Percentiles rank a stretch among this genome's conserved stretches.
These are phyloP conservation scores for Coemansia asiatica DNA, from an alignment of 192 early-diverging fungal species.

Conservation along the genomic window DNA sequence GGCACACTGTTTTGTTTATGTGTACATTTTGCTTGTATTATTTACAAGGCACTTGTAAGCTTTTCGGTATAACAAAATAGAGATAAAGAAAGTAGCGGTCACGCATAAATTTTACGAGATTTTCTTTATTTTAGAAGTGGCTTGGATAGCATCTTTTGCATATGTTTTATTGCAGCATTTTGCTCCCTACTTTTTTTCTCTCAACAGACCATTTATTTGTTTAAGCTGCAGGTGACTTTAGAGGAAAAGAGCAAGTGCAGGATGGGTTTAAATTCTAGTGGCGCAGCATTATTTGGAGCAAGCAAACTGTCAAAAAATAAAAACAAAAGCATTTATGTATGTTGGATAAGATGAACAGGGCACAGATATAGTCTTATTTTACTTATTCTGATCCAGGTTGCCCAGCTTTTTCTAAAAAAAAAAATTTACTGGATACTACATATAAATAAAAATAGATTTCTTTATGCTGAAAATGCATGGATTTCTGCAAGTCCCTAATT, in stretches of 20 bases:
- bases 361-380: neutral
- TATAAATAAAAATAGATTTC: neutral
- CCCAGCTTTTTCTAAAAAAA: neutral
- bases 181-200: neutral
- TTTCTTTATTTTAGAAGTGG: neutral
- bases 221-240: neutral
- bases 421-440: slow-evolving; percentile 5
- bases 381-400: neutral
- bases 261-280: neutral
- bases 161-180: neutral
- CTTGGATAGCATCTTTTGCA: neutral
- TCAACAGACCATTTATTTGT: neutral
- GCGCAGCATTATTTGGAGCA: neutral
- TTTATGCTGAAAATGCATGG: neutral
- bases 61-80: neutral
- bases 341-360: neutral
- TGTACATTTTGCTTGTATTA: neutral
- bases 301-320: neutral
- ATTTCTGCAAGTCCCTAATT: neutral
- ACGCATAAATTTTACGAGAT: neutral
- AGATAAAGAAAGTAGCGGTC: neutral
- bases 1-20: neutral
- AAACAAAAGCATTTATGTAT: neutral
- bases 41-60: neutral
- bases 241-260: neutral